Percentiles rank a stretch among this genome's conserved stretches.
phyloP scores from a whole-genome alignment of 2,329 filamentous ascomycete genomes.

The Penicillium sp. region DNA sequence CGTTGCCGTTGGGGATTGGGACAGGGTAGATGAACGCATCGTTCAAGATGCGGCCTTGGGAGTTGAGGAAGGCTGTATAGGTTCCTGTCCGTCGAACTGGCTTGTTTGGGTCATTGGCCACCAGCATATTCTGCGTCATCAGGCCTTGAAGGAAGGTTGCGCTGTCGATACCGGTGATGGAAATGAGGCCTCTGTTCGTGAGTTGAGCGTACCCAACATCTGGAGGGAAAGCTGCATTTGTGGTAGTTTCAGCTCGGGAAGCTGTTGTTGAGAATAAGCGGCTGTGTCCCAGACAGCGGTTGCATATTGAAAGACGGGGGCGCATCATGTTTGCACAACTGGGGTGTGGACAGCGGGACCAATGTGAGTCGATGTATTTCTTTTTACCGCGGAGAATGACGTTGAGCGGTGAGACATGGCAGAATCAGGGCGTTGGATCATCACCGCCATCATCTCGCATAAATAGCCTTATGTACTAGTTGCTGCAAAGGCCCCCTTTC shows the following conservation, averaged over 20 bases:
- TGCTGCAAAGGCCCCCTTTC: too few species aligned
- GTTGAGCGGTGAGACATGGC: conserved; percentile 29
- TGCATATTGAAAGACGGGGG: conserved; percentile 31
- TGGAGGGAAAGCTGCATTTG: conserved; percentile 38
- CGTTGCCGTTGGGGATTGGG: conserved; percentile 39
- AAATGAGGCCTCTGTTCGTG: conserved; percentile 75
- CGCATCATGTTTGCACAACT: conserved; percentile 32
- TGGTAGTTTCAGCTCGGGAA: conserved; percentile 8
- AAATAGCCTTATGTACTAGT: too few species aligned
- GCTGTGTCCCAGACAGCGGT: conserved; percentile 27
- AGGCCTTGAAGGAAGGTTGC: conserved; percentile 86
- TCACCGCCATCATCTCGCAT: not conserved
- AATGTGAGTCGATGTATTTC: conserved; percentile 16
- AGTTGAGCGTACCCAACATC: conserved; percentile 55
- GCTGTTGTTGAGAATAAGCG: conserved; percentile 33
- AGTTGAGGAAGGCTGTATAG: conserved; percentile 84
- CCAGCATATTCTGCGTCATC: conserved; percentile 70
- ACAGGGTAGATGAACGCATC: conserved; percentile 86
- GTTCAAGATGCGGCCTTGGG: conserved; percentile 78
- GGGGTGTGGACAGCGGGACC: conserved; percentile 1
- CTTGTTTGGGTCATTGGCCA: conserved; percentile 42
- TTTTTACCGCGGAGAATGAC: conserved; percentile 29
- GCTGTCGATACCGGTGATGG: conserved; percentile 75
- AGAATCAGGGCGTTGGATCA: conserved; percentile 17
- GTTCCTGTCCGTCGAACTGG: conserved; percentile 52